Base-by-base conservation (phyloP, 1,284 basidiomycete species). In the Fomes fomentarius region DNA sequence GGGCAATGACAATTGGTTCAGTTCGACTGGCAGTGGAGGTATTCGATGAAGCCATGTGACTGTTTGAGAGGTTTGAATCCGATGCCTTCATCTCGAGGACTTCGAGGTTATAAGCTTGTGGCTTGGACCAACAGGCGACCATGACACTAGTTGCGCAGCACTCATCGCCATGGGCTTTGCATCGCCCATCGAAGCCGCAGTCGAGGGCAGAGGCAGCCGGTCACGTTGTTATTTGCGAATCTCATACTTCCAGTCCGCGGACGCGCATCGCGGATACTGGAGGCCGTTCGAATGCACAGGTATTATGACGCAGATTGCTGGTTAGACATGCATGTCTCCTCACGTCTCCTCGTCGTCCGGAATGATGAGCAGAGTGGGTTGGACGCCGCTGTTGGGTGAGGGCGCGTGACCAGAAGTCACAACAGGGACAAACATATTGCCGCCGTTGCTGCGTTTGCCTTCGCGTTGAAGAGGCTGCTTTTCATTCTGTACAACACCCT, bases 171-270 rank as follows among this genome's bases (percentile, higher is more conserved):
- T 54, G 42, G 51, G 12, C 51, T 25, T 46, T 58, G 60, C 60
- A 61, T 61, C 54, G 60, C 60, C 60, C 50, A 52, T 41, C 37
- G 56, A 61, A 42, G 60, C 60, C 60, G 60, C 60, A 61, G 60
- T 61, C 56, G 46, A 43, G 31, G 25, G 31, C 22, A 31, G 28
- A n/a, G n/a, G n/a, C n/a, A n/a, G n/a, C n/a, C n/a, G n/a, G n/a
- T n/a, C n/a, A n/a, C n/a, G n/a, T n/a, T n/a, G n/a, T n/a, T n/a
- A n/a, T n/a, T n/a, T n/a, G n/a, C n/a, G n/a, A n/a, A n/a, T n/a
- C n/a, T n/a, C n/a, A n/a, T n/a, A n/a, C n/a, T n/a, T n/a, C n/a
- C 41, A 34, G 25, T 31, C 41, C 49, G 45, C 35, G 31, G 28
- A 49, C 35, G 48, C 40, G 25, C 51, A 48, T 33, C 22, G 35